These are phyloP conservation scores for Pulveroboletus ravenelii DNA, from an alignment of 768 basidiomycete species.

Conservation along the genomic window DNA sequence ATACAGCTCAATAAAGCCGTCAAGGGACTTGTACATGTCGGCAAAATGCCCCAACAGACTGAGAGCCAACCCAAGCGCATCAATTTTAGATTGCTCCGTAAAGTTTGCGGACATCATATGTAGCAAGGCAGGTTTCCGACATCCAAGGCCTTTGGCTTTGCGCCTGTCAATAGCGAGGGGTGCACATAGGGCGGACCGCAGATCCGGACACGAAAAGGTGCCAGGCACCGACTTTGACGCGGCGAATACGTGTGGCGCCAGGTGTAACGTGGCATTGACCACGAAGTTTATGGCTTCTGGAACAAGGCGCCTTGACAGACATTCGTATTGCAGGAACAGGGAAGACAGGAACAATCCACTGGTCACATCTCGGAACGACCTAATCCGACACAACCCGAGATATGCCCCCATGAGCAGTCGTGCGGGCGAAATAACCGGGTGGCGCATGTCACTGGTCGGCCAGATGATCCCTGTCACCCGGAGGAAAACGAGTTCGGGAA, in stretches of 20 bases:
- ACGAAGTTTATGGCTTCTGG: conserved; percentile 89
- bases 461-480: conserved; percentile 78
- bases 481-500: conserved; percentile 76
- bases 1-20: conserved; percentile 84
- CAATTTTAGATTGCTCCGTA: conserved; percentile 63
- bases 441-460: conserved; percentile 93
- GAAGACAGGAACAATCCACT: conserved; percentile 89
- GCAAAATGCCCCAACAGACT: conserved; percentile 64
- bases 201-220: conserved; percentile 67
- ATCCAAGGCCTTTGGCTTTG: conserved; percentile 36
- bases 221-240: conserved; percentile 54
- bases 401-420: conserved; percentile 89
- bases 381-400: conserved; percentile 76
- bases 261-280: conserved; percentile 61
- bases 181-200: conserved; percentile 44
- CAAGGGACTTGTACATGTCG: conserved; percentile 70
- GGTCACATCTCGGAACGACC: conserved; percentile 68
- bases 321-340: conserved; percentile 80
- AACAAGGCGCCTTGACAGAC: conserved; percentile 76
- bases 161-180: conserved; percentile 37
- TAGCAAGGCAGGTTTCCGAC: conserved; percentile 45
- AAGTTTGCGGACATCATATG: conserved; percentile 34
- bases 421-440: conserved; percentile 82
- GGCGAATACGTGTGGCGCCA: conserved; percentile 60
- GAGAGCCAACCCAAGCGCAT: conserved; percentile 61